Conservation (phyloP, 1,284 basidiomycete species). For the Filobasidium uniguttulatum region DNA sequence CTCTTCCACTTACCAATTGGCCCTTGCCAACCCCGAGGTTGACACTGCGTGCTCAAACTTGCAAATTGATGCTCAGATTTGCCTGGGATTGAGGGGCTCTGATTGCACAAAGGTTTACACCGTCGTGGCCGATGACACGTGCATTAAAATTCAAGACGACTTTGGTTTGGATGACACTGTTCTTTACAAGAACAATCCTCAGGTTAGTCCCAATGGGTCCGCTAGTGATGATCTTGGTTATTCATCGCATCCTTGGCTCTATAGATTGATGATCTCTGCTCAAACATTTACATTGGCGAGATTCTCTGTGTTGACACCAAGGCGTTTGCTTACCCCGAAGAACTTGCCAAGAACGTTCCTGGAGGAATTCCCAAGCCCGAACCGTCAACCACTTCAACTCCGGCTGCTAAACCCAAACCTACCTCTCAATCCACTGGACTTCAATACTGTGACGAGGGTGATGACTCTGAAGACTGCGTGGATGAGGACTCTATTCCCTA, state of each 20-base stretch:
- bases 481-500: slow-evolving; percentile 11
- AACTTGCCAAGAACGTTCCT: background rate
- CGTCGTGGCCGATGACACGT: slow-evolving; percentile 35
- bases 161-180: slow-evolving; percentile 30
- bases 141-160: slow-evolving; percentile 25
- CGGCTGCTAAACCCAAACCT: background rate
- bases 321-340: slow-evolving; percentile 22
- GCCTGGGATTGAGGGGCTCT: slow-evolving; percentile 30
- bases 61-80: slow-evolving; percentile 27
- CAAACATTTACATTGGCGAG: slow-evolving; percentile 38
- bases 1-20: slow-evolving; percentile 38
- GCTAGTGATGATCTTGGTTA: background rate
- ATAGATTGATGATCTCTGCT: slow-evolving; percentile 18
- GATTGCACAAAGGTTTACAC: slow-evolving; percentile 38
- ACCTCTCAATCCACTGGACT: background rate
- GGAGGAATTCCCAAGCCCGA: background rate
- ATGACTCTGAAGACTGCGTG: slow-evolving; percentile 9
- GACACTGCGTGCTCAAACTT: slow-evolving; percentile 36
- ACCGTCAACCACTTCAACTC: background rate
- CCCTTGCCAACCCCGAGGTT: slow-evolving; percentile 31
- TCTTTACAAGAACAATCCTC: slow-evolving; percentile 36
- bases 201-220: slow-evolving; percentile 14
- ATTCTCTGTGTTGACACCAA: slow-evolving; percentile 36
- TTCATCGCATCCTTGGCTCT: background rate
- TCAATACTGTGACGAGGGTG: slow-evolving; percentile 11